phyloP scores from a whole-genome alignment of 164 flowering plant species.

The Akebia trifoliata region DNA sequence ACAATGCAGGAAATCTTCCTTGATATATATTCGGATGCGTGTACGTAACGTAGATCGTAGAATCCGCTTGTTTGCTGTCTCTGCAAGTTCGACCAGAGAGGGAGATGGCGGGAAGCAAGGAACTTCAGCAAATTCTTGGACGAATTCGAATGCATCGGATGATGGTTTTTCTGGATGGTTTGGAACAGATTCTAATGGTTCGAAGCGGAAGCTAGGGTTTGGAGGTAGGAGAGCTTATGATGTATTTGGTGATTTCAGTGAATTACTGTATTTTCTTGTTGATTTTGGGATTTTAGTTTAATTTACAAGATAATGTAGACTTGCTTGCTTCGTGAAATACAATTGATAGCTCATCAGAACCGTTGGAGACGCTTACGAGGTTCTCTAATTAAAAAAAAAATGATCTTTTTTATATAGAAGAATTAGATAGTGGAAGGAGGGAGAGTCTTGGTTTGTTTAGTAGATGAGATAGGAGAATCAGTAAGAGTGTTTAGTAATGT shows the following conservation, averaged over 20 bases:
- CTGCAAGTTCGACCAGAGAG: slow-evolving; percentile 8
- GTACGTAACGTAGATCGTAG: slow-evolving; percentile 12
- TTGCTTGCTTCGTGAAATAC: no score
- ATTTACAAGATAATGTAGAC: not conserved
- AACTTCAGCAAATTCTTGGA: slow-evolving; percentile 22
- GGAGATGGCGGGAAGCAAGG: slow-evolving; percentile 21
- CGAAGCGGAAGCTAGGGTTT: slow-evolving; percentile 27
- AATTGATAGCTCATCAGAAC: no score
- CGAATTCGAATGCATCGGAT: slow-evolving; percentile 19
- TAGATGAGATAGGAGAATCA: not conserved
- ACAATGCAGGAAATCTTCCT: slow-evolving; percentile 24
- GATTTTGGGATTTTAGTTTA: not conserved
- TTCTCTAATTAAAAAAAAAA: no score
- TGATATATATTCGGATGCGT: slow-evolving; percentile 17
- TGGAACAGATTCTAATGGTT: slow-evolving; percentile 19
- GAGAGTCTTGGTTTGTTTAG: not conserved
- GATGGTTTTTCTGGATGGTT: slow-evolving; percentile 43
- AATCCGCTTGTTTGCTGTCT: slow-evolving; percentile 14
- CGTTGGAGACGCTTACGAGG: no score
- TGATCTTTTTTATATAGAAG: no score
- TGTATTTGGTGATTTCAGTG: not conserved
- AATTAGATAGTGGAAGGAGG: not conserved
- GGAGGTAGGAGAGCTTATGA: slow-evolving; percentile 32
- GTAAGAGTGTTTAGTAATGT: no score
- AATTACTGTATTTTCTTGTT: not conserved